Evolutionary conservation across 2,329 filamentous ascomycete genomes (phyloP).

Genomic region (Cordyceps javanica): DNA sequence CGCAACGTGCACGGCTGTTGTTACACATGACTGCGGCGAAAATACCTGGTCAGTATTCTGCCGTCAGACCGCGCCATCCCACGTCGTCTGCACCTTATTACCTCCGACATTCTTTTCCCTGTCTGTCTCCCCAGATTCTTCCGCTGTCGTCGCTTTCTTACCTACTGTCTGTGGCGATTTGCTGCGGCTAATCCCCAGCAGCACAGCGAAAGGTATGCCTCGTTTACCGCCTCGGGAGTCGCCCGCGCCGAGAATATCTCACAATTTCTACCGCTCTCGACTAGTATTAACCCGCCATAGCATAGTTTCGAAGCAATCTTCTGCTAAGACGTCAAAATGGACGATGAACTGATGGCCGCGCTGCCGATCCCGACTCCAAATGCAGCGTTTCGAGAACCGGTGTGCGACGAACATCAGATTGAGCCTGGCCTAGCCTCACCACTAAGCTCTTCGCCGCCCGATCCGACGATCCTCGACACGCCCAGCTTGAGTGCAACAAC

Average conservation of each 20-base stretch:
- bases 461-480: constrained; percentile 41
- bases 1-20: not conserved
- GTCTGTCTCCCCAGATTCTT: not conserved
- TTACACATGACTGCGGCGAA: constrained; percentile 1
- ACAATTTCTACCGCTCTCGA: not conserved
- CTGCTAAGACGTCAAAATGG: constrained; percentile 16
- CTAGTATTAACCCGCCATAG: not conserved
- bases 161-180: not conserved
- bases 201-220: not conserved
- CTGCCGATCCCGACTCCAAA: constrained; percentile 23
- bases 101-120: not conserved
- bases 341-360: constrained; percentile 18
- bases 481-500: constrained; percentile 42
- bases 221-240: not conserved
- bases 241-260: not conserved
- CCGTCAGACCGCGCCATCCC: not conserved
- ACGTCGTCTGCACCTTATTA: not conserved
- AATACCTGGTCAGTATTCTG: not conserved
- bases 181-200: not conserved
- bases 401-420: constrained; percentile 33
- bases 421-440: constrained; percentile 37
- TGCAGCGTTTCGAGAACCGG: constrained; percentile 30
- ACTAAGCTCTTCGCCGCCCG: constrained; percentile 36
- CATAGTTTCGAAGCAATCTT: not conserved
- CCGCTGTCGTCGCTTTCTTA: not conserved